phyloP scores from a whole-genome alignment of 2,329 filamentous ascomycete species.

The Colletotrichum cordylinicola region DNA sequence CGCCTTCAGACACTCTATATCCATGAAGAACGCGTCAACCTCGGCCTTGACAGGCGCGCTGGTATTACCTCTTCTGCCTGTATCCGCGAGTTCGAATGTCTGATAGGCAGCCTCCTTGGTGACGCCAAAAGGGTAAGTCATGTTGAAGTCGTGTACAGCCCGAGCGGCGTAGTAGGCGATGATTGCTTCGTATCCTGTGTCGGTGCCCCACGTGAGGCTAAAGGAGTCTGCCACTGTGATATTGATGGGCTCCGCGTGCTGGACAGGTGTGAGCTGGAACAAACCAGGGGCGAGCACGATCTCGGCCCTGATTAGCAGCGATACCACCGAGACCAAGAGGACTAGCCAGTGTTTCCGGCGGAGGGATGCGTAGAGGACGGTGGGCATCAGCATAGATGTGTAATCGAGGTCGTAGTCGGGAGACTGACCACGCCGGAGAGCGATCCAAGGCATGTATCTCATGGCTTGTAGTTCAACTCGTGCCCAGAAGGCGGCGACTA shows the following conservation, averaged over 20 bases:
- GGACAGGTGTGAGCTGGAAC: not conserved
- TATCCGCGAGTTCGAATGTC: not conserved
- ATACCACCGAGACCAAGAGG: not conserved
- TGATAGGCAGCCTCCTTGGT: not conserved
- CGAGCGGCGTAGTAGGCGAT: not conserved
- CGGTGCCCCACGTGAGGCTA: not conserved
- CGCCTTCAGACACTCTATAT: not conserved
- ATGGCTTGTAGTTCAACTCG: constrained; percentile 1
- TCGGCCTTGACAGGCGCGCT: not conserved
- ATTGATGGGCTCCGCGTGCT: not conserved
- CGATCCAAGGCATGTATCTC: constrained; percentile 13
- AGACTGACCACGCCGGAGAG: not conserved
- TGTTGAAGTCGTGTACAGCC: not conserved
- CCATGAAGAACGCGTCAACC: not conserved
- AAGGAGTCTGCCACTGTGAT: not conserved
- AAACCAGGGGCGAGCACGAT: constrained; percentile 10
- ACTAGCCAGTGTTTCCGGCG: not conserved
- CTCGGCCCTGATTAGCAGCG: not conserved
- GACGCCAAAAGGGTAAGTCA: constrained; percentile 1
- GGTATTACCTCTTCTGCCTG: not conserved
- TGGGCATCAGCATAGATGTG: constrained; percentile 3
- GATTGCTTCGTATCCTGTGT: not conserved
- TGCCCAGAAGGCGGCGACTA: not conserved
- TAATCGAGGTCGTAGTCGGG: not conserved
- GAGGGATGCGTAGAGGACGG: not conserved